These are phyloP conservation scores for Saccharomycopsis guyanensis DNA, from an alignment of 805 yeast genomes.

Conservation along the genomic window DNA sequence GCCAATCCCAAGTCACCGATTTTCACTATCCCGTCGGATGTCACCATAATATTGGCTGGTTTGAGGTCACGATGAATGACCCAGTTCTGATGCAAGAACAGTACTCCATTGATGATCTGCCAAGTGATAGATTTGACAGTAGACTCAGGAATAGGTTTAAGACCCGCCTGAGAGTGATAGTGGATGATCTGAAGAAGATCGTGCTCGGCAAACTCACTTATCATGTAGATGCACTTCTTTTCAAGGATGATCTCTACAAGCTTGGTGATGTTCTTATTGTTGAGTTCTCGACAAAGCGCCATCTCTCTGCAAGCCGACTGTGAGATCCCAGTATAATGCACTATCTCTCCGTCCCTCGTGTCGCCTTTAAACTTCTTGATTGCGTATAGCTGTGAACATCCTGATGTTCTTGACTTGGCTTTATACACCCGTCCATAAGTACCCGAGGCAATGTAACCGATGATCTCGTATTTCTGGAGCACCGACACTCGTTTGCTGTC, in stretches of 20 bases:
- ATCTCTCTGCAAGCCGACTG: constrained; percentile 95
- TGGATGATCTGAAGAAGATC: constrained; percentile 92
- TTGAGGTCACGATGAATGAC: constrained; percentile 90
- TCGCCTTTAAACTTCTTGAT: constrained; percentile 95
- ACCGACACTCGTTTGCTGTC: constrained; percentile 67
- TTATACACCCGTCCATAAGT: constrained; percentile 95
- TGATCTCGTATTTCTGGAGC: constrained; percentile 73
- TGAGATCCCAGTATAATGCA: constrained; percentile 89
- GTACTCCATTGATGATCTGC: constrained; percentile 90
- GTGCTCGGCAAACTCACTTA: constrained; percentile 94
- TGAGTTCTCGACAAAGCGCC: constrained; percentile 85
- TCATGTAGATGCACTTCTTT: constrained; percentile 86
- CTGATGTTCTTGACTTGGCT: constrained; percentile 47
- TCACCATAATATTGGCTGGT: constrained; percentile 97
- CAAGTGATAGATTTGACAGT: constrained; percentile 80
- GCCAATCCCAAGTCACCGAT: constrained; percentile 95
- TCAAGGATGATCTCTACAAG: constrained; percentile 80
- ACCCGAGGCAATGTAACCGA: constrained; percentile 97
- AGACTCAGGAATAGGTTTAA: constrained; percentile 66
- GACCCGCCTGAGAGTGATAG: constrained; percentile 85
- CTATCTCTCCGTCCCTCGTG: constrained; percentile 73
- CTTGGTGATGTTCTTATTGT: constrained; percentile 70
- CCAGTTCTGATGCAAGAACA: constrained; percentile 93
- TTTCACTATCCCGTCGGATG: constrained; percentile 82
- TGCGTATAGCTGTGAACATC: constrained; percentile 48